Base-by-base conservation (phyloP, 305 asterid genomes). In the Solanum hybrid region DNA sequence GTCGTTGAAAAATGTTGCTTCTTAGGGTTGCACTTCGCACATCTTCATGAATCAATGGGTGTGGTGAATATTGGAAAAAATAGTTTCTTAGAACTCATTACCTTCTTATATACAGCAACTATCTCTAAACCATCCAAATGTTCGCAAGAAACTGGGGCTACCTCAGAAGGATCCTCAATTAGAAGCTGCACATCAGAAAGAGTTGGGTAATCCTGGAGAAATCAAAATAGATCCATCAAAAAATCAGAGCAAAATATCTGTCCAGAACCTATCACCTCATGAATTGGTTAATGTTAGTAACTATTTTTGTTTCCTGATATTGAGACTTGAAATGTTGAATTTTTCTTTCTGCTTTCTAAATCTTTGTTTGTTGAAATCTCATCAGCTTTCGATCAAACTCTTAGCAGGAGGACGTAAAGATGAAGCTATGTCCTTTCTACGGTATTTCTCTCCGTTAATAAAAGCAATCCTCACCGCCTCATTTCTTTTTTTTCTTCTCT, bases 121-220 rank as follows among this genome's bases (percentile, higher is more conserved):
- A 88, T 91, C 91, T 91, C 96, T 97, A 73, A 93, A 87, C 10
- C 90, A 96, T 93, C 96, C 97, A 73, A 81, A 75, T 81, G 88
- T 95, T 90, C 96, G 95, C 35, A 88, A 93, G 91, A 92, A 89
- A 91, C 92, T 97, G 90, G 98, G 96, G 88, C 93, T 96, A 90
- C 98, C 98, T 91, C 90, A 87, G 51, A 92, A 81, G 92, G 87
- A 92, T 88, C 92, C 90, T 90, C 88, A 92, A 27, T 88, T 26
- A 79, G 90, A 82, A 69, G 92, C 92, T 90, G 91, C 90, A 32
- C 75, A 91, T 86, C 89, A 77, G 89, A 91, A 91, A 92, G 92
- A 88, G 85, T 90, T 82, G 24, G 93, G 73, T 87, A 87, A 86
- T 88, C 11, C 79, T 38, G 92, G 89, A 78, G 91, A 71, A 85